Evolutionary conservation across 306 rosid genomes (phyloP), one percentile per base, ranked within the genome.

Genomic region (Pueraria montana): DNA sequence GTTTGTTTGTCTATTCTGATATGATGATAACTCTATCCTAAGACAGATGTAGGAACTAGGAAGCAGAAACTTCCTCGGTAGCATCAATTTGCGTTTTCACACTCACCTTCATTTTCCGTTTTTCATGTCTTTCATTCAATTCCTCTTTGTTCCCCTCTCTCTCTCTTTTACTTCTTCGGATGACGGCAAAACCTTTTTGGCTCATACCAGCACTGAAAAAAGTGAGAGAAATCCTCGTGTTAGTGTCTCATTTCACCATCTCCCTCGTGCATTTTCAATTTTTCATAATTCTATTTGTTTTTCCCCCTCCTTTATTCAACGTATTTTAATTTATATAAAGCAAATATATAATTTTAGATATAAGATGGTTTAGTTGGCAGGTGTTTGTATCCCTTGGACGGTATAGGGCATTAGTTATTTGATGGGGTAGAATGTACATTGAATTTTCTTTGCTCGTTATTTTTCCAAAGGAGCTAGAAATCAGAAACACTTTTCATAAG

Each of bases 21-120:
- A 40, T 6, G 62, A 40, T 6, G 62, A 26, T 45, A 59, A 58
- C 45, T 67, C 61, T 78, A 76, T 62, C 70, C 72, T 74, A 49
- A 61, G 58, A 84, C 81, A 67, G 79, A 80, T 82, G 84, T 72
- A 30, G 52, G 69, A 62, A 62, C 69, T 67, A 67, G 30, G 78
- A 76, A 45, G 53, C 16, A 63, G 42, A n/a, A 81, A 77, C 81
- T 87, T 82, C 78, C 82, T 85, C 82, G 82, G 80, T 43, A 66
- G 61, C 69, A 27, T 84, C 76, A 87, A 79, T n/a, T n/a, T 56
- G 75, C 30, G 13, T 40, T 50, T 68, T 86, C 40, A 13, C 27
- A 56, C 69, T 64, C 55, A 82, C 69, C 87, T 89, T 87, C 87
- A 86, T 80, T 90, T 87, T 78, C 87, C 58, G 84, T 83, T 81